Conservation (phyloP, 2,329 filamentous ascomycete genomes). For the Penicillium griseofulvum region DNA sequence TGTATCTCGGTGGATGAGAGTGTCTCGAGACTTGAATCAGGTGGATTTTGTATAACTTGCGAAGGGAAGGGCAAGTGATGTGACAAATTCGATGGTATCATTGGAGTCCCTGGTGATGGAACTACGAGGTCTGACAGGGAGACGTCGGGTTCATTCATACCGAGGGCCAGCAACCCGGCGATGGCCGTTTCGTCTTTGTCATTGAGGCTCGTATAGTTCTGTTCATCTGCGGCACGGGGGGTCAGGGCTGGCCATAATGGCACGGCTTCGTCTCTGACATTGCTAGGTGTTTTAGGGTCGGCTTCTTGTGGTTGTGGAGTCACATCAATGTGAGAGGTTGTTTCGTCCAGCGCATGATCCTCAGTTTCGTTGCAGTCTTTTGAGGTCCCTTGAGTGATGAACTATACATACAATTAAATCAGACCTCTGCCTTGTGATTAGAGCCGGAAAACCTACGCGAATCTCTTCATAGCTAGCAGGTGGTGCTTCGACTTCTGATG, state of each 20-base stretch:
- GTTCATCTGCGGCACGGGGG: background rate
- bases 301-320: background rate
- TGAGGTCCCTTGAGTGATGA: constrained; percentile 26
- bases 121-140: constrained; percentile 3
- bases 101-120: background rate
- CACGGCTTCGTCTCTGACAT: background rate
- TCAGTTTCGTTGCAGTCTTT: constrained; percentile 8
- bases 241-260: background rate
- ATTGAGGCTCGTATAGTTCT: constrained; percentile 9
- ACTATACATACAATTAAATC: constrained; percentile 13
- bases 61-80: background rate
- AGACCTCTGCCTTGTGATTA: background rate
- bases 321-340: background rate
- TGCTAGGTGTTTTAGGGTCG: background rate
- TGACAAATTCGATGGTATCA: background rate
- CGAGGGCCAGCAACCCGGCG: constrained; percentile 26
- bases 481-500: constrained; percentile 11
- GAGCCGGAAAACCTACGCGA: constrained; percentile 13
- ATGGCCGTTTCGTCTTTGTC: constrained; percentile 29
- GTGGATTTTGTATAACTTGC: background rate
- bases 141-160: constrained; percentile 9
- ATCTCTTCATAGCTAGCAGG: constrained; percentile 20
- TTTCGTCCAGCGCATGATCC: background rate
- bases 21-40: background rate
- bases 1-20: constrained; percentile 22